A percentile compares a stretch with the other conserved stretches of the same genome.
phyloP scores from a whole-genome alignment of 768 basidiomycete species.

The Phaeolepiota aurea region DNA sequence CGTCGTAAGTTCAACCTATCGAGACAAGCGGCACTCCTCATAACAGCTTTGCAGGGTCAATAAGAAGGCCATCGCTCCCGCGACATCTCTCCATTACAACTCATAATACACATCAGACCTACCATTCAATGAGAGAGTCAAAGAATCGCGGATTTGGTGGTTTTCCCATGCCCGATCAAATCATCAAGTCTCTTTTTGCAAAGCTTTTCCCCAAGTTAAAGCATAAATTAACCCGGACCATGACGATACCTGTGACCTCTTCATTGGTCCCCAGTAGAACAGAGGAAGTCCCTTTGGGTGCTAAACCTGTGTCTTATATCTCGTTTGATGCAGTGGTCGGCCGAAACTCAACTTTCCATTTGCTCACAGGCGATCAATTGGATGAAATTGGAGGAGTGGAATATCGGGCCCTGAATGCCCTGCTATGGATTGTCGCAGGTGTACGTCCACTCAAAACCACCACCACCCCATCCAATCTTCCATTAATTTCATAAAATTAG shows the following conservation, averaged over 20 bases:
- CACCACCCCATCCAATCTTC: too few relatives aligned
- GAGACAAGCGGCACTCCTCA: neutral
- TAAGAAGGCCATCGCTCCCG: constrained; percentile 7
- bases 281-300: constrained; percentile 28
- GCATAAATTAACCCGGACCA: constrained; percentile 50
- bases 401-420: constrained; percentile 72
- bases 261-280: constrained; percentile 40
- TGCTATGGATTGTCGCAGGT: constrained; percentile 72
- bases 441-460: constrained; percentile 46
- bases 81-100: constrained; percentile 11
- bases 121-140: constrained; percentile 12
- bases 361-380: constrained; percentile 69
- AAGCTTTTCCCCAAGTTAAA: constrained; percentile 58
- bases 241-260: constrained; percentile 69
- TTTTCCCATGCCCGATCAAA: constrained; percentile 61
- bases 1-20: constrained; percentile 8
- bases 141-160: constrained; percentile 57
- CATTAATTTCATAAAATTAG: constrained; percentile 35
- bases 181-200: constrained; percentile 40
- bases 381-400: constrained; percentile 94
- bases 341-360: constrained; percentile 65
- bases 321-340: constrained; percentile 82
- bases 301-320: constrained; percentile 66
- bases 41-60: constrained; percentile 9
- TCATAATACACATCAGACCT: constrained; percentile 10